Conservation (phyloP, 2,329 filamentous ascomycete genomes). For the Aspergillus persii region DNA sequence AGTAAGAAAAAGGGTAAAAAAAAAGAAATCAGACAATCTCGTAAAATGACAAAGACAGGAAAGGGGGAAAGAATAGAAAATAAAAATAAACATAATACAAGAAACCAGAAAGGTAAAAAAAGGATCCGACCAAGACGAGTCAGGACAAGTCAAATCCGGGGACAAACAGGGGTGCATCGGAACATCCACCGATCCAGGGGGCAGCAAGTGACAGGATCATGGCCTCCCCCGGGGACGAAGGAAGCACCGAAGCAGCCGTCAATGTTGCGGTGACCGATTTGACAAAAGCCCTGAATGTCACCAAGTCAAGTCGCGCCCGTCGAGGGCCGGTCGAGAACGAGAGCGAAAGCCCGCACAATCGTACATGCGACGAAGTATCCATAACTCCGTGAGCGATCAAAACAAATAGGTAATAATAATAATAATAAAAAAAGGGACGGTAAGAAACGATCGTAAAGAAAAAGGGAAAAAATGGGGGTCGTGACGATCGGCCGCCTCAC, state of each 20-base stretch:
- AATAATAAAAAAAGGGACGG: conserved; percentile 1
- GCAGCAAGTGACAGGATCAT: not conserved
- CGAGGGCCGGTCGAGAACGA: conserved; percentile 14
- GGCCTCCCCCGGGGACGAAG: not conserved
- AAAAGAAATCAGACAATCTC: conserved; percentile 2
- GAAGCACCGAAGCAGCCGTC: not conserved
- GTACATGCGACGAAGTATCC: not conserved
- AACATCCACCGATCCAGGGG: conserved; percentile 3
- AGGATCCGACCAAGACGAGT: conserved; percentile 1
- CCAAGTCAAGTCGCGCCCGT: not conserved
- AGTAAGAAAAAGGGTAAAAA: conserved; percentile 6
- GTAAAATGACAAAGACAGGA: conserved; percentile 1
- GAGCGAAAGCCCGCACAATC: not conserved
- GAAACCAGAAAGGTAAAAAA: not conserved
- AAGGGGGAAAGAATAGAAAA: not conserved
- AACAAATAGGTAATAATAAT: not conserved
- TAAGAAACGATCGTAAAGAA: not conserved
- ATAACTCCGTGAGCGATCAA: conserved; percentile 1
- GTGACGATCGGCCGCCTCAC: conserved; percentile 27
- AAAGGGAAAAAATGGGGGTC: not conserved
- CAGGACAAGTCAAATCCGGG: not conserved
- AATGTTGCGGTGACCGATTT: conserved; percentile 10
- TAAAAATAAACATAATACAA: conserved; percentile 1
- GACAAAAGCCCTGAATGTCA: conserved; percentile 3
- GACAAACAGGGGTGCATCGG: not conserved